Evolutionary conservation across 352 stramenopile genomes (phyloP), one percentile per base, ranked within the genome.

Genomic region (Phytophthora litchii): DNA sequence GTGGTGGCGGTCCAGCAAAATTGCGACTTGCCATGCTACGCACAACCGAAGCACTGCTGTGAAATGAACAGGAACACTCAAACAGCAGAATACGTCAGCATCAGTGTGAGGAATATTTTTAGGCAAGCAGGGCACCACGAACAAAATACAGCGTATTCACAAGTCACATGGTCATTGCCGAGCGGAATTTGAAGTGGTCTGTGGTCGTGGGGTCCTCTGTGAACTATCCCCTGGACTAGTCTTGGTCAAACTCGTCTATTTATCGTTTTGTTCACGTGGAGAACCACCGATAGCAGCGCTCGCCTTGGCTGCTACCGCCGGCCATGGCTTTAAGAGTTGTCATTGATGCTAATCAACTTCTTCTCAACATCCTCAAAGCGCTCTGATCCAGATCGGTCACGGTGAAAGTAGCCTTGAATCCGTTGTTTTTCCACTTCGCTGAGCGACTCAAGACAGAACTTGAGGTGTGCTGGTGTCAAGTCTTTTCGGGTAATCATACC

Each of bases 401-500:
- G 86, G 10, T 78, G 78, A 50, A 95, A 95, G 67, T 95, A 95
- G 7, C 86, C 84, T 44, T 89, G 84, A 54, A 95, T 94, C 19
- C 78, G 74, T 56, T 82, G 67, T 58, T 95, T 95, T 67, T 95
- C 86, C 2, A 60, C 74, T 45, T 95, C 86, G 40, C 79, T 94
- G 1, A 95, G 66, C 2, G 64, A 58, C 54, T 94, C 86, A 1
- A 95, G 76, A 29, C 83, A 92, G 38, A 74, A 76, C 52, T 95
- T 94, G 23, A 96, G 60, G 51, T 94, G 84, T n/a, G 80, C 67
- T 1, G 83, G 82, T 11, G 85, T 92, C 35, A 97, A 64, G 38
- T 97, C 89, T 52, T 95, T 93, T 16, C 89, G 80, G 8, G 89
- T 96, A 46, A 97, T 85, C 17, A 97, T 74, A 34, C 88, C 89